Conservation (phyloP, 495 filamentous ascomycete genomes). For the Aspergillus sclerotiicarbonarius region DNA sequence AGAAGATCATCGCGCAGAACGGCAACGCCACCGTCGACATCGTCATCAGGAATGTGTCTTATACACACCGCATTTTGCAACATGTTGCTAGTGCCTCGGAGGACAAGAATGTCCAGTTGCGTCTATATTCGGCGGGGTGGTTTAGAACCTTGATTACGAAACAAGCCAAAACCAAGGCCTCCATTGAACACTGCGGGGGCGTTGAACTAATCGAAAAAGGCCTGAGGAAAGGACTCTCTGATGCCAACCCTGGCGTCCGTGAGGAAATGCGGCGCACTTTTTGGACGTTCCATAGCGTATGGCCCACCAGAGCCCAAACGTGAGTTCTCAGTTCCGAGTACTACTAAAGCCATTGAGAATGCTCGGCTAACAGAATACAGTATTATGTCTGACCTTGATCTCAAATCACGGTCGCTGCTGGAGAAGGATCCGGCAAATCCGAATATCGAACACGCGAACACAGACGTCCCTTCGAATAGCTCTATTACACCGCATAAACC, state of each 20-base stretch:
- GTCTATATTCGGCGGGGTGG: constrained; percentile 78
- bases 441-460: constrained; percentile 50
- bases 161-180: constrained; percentile 72
- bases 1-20: constrained; percentile 82
- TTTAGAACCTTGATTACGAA: constrained; percentile 75
- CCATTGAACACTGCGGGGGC: constrained; percentile 79
- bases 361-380: constrained; percentile 41
- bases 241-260: constrained; percentile 84
- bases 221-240: constrained; percentile 78
- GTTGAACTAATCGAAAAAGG: constrained; percentile 81
- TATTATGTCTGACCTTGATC: constrained; percentile 72
- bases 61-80: constrained; percentile 74
- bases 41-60: constrained; percentile 75
- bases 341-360: background rate
- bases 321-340: constrained; percentile 37
- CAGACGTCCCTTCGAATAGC: constrained; percentile 45
- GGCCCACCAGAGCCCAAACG: constrained; percentile 74
- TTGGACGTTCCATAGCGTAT: constrained; percentile 75
- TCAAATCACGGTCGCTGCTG: constrained; percentile 68
- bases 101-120: constrained; percentile 88
- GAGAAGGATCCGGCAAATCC: constrained; percentile 81
- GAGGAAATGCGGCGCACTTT: constrained; percentile 80
- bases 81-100: constrained; percentile 76
- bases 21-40: constrained; percentile 73
- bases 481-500: constrained; percentile 36